phyloP scores from a whole-genome alignment of 164 flowering plant species.

The Kingdonia uniflora region DNA sequence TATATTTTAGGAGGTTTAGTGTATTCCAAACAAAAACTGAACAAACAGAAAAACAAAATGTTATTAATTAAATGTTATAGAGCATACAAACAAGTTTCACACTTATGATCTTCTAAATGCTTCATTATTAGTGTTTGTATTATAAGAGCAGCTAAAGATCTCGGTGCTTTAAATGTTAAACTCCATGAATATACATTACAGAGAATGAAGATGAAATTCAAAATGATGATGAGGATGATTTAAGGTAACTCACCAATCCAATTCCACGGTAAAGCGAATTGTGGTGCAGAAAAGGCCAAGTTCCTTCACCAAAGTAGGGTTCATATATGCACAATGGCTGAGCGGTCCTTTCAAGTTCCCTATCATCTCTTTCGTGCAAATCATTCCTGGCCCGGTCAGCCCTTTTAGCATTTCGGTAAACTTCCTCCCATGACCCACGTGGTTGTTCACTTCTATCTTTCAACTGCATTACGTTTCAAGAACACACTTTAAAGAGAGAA shows the following conservation, averaged over 20 bases:
- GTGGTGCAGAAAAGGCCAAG: conserved; percentile 84
- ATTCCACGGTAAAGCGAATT: conserved; percentile 84
- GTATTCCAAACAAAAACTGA: too few relatives aligned
- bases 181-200: too few relatives aligned
- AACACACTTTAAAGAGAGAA: too few relatives aligned
- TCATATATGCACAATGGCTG: conserved; percentile 92
- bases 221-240: neutral
- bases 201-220: too few relatives aligned
- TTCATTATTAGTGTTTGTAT: too few relatives aligned
- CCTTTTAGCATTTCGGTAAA: conserved; percentile 79
- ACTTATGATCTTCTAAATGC: too few relatives aligned
- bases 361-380: conserved; percentile 94
- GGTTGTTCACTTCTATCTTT: conserved; percentile 81
- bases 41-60: too few relatives aligned
- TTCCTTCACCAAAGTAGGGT: conserved; percentile 84
- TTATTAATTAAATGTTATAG: too few relatives aligned
- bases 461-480: conserved; percentile 43
- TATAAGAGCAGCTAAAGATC: too few relatives aligned
- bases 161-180: too few relatives aligned
- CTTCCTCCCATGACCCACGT: conserved; percentile 93
- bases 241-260: conserved; percentile 62
- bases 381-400: conserved; percentile 67
- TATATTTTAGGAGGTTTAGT: too few relatives aligned
- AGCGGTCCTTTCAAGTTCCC: conserved; percentile 94
- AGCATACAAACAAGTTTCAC: too few relatives aligned